Base-by-base conservation (phyloP, 73 alveolate species). In the Paramecium caudatum region DNA sequence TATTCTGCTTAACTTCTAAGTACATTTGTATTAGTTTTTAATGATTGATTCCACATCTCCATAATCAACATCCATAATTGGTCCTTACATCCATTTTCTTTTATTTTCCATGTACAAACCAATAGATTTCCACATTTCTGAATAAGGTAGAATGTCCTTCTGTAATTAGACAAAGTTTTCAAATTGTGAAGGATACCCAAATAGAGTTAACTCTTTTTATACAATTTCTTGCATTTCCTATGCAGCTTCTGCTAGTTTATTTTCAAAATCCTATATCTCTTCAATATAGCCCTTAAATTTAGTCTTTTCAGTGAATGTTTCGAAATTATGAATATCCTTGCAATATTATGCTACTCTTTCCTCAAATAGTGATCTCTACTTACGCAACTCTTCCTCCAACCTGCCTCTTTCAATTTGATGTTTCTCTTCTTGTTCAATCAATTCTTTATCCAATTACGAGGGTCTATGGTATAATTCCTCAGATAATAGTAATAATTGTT, bases 251-350 rank as follows among this genome's bases (percentile, higher is more conserved):
- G 68, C 78, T 27, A 80, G 69, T 46, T 37, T 87, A 23, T 46
- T 33, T 48, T 91, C 91, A 90, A 85, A 80, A 6, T 91, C 95
- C 34, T 91, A 91, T 27, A 91, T 91, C 21, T 91, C 82, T 21
- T 27, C 27, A 13, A 47, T 47, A 61, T 83, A 83, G 19, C 69
- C 84, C 47, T 85, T 61, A n/a, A 45, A 61, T 69, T 74, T 69
- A 1, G 49, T 33, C 19, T 90, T 50, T 84, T 91, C 95, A 19
- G 91, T 61, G 19, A 50, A 80, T 12, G 65, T 47, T 43, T 91
- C 87, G 32, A 91, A 43, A 91, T 91, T 65, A 23, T 68, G 47
- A 1, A 91, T 46, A 19, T 82, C 90, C 3, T 45, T 85, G 23
- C 65, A 50, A 33, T 91, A 85, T 7, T 49, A 80, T 8, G 46